Conservation (phyloP, 2,329 filamentous ascomycete species). For the Penicillium sp. region DNA sequence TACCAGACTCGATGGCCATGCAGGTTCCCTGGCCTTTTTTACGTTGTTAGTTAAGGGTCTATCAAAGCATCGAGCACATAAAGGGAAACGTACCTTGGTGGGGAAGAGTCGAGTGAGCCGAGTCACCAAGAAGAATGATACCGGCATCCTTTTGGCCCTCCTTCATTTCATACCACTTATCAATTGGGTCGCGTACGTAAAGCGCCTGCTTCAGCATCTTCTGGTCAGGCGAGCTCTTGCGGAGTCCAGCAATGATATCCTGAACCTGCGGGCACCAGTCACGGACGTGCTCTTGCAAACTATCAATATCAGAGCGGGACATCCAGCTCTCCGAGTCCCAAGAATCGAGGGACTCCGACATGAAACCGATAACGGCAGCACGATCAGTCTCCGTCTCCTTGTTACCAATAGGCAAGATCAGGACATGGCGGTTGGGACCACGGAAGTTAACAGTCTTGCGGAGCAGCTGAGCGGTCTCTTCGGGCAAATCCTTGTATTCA, state of each 20-base stretch:
- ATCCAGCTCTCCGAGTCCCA: conserved; percentile 41
- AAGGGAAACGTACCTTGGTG: conserved; percentile 28
- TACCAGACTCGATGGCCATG: conserved; percentile 37
- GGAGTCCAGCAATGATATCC: conserved; percentile 33
- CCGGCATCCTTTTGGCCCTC: conserved; percentile 24
- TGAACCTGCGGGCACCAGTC: conserved; percentile 36
- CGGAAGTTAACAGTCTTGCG: conserved; percentile 38
- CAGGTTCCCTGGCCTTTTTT: conserved; percentile 34
- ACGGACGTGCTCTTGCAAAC: conserved; percentile 33
- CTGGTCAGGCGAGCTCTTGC: conserved; percentile 31
- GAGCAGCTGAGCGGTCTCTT: conserved; percentile 30
- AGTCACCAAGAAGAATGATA: conserved; percentile 35
- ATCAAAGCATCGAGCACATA: neutral
- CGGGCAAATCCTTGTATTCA: conserved; percentile 32
- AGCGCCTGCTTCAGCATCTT: conserved; percentile 37
- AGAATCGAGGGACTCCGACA: conserved; percentile 37
- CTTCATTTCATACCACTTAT: conserved; percentile 34
- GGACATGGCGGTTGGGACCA: conserved; percentile 33
- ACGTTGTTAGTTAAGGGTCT: neutral
- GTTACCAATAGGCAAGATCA: conserved; percentile 41
- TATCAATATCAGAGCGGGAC: conserved; percentile 34
- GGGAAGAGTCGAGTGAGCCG: conserved; percentile 37
- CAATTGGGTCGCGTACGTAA: conserved; percentile 34
- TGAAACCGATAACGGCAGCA: conserved; percentile 39
- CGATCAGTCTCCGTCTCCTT: conserved; percentile 31